Evolutionary conservation across 2,329 filamentous ascomycete species (phyloP).

Genomic region (Aschersonia sp.): DNA sequence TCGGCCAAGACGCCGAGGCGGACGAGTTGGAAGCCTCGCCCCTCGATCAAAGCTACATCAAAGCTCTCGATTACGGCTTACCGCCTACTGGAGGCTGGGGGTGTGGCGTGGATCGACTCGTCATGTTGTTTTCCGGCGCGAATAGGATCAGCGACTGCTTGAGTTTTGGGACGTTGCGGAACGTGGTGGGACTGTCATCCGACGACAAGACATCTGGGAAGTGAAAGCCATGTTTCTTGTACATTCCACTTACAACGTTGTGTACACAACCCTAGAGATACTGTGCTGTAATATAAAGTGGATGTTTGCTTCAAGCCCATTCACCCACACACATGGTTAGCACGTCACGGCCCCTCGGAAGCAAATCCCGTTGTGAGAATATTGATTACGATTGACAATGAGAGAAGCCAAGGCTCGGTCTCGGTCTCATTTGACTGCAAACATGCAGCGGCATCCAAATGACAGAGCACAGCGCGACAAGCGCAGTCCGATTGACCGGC

Average conservation of each 20-base stretch:
- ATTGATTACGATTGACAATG: too few relatives aligned
- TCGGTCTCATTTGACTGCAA: too few relatives aligned
- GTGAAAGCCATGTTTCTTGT: neutral
- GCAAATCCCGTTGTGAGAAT: too few relatives aligned
- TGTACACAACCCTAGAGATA: too few relatives aligned
- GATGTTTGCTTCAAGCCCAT: neutral
- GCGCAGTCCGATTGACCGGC: too few relatives aligned
- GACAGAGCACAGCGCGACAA: too few relatives aligned
- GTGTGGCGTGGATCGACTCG: slow-evolving; percentile 77
- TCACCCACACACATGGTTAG: too few relatives aligned
- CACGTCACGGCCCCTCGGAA: too few relatives aligned
- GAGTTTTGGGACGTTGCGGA: slow-evolving; percentile 73
- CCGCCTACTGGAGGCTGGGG: slow-evolving; percentile 98
- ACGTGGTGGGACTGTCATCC: slow-evolving; percentile 41
- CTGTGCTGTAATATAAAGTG: neutral
- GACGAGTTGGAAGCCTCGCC: slow-evolving; percentile 29
- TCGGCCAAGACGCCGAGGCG: slow-evolving; percentile 12
- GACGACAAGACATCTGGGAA: slow-evolving; percentile 11
- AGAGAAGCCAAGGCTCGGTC: too few relatives aligned
- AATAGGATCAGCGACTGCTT: slow-evolving; percentile 75
- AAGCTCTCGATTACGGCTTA: slow-evolving; percentile 73
- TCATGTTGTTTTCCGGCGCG: slow-evolving; percentile 77
- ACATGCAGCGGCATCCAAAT: too few relatives aligned
- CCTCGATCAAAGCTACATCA: slow-evolving; percentile 69
- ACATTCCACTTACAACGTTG: neutral